Base-by-base conservation (phyloP, 2,329 filamentous ascomycete genomes). In the Fusarium aywerte region DNA sequence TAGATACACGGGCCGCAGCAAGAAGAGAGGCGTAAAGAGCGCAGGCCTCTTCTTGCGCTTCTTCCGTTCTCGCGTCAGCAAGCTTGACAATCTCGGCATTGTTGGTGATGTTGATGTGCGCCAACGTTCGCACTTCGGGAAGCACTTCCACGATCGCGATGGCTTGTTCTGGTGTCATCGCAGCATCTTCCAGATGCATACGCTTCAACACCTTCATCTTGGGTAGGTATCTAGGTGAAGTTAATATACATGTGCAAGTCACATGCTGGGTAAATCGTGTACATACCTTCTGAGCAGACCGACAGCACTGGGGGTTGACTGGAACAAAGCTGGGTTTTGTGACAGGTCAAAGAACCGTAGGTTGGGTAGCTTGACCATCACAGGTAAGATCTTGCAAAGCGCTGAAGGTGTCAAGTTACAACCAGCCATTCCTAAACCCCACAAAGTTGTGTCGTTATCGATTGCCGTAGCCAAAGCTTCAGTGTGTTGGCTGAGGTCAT, bases 301-400 rank as follows among this genome's bases (percentile, higher is more conserved):
- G 32, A 96, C 83, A 3, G 92, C 91, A 73, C 88, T 93, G n/a
- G 91, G 89, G 39, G 90, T 84, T 5, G 84, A 83, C 51, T 89
- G 86, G 75, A 97, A 97, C 16, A 99, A 83, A 20, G 88, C 88
- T 31, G 85, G 91, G 71, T 98, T 98, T 73, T 97, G 93, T 7
- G 93, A 97, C 33, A 99, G 82, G 76, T 98, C 96, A 60, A 99
- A 88, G 75, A 97, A 97, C 20, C 92, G 89, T 75, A 97, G 90
- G 66, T 90, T 87, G 3, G 85, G 84, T 56, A 97, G 81, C 68
- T 85, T 87, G 25, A 86, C 83, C 53, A 98, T 80, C 8, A 87
- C 87, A 6, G 93, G 92, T 49, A 98, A 84, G 13, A 98, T 82
- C 53, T 88, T 87, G 77, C 87, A 90, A 21, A 98, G 81, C 12